Conservation (phyloP, 352 stramenopile genomes). For the Pythium sp. region DNA sequence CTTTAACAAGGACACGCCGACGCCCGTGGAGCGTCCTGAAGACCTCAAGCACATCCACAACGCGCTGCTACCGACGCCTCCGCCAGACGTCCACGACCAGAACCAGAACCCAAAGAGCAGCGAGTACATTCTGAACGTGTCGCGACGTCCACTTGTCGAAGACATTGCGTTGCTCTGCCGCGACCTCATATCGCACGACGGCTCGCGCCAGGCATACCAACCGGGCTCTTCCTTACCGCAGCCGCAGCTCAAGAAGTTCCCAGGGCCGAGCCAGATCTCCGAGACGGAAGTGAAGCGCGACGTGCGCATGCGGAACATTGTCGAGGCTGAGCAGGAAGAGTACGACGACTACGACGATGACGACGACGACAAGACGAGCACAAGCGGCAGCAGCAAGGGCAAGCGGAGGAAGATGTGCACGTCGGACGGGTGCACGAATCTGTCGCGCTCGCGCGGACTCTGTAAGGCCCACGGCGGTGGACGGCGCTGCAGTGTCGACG, state of each 20-base stretch:
- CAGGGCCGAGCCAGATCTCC: slow-evolving; percentile 8
- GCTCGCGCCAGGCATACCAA: slow-evolving; percentile 15
- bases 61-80: slow-evolving; percentile 68
- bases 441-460: slow-evolving; percentile 71
- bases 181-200: slow-evolving; percentile 72
- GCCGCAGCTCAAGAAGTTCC: slow-evolving; percentile 17
- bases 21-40: slow-evolving; percentile 64
- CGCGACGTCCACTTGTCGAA: slow-evolving; percentile 58
- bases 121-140: slow-evolving; percentile 45
- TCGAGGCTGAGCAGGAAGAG: slow-evolving; percentile 11
- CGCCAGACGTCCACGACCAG: slow-evolving; percentile 55
- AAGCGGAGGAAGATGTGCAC: slow-evolving; percentile 85
- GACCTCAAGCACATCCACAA: slow-evolving; percentile 74
- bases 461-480: slow-evolving; percentile 80
- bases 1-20: slow-evolving; percentile 76
- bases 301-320: slow-evolving; percentile 15
- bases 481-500: slow-evolving; percentile 72
- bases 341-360: slow-evolving; percentile 19
- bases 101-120: slow-evolving; percentile 58
- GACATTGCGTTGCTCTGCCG: slow-evolving; percentile 79
- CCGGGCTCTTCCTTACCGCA: neutral
- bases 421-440: slow-evolving; percentile 66
- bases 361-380: slow-evolving; percentile 23
- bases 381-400: slow-evolving; percentile 19
- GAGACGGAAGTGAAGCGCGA: slow-evolving; percentile 12